Conservation (phyloP, 192 early-diverging fungal genomes). For the Entomortierella beljakovae region DNA sequence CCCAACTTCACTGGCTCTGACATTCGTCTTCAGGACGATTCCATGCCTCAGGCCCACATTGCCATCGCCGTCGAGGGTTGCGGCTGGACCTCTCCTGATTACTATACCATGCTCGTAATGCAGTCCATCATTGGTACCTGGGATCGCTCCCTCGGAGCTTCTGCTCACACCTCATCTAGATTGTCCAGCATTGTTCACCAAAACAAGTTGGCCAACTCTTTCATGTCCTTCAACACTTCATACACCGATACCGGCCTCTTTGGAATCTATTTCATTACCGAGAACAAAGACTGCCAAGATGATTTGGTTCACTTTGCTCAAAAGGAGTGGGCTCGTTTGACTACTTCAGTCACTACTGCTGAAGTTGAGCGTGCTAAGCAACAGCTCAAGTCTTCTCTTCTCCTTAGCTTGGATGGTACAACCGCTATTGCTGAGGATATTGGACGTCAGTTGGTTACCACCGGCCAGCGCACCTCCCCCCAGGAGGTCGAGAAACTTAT, state of each 20-base stretch:
- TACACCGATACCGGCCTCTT: slow-evolving; percentile 98
- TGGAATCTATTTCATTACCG: slow-evolving; percentile 93
- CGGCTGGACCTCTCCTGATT: slow-evolving; percentile 94
- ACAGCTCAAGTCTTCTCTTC: slow-evolving; percentile 95
- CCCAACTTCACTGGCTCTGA: too few species aligned
- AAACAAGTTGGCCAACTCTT: slow-evolving; percentile 93
- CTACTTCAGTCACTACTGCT: slow-evolving; percentile 83
- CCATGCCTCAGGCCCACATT: too few species aligned
- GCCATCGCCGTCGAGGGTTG: slow-evolving; percentile 98
- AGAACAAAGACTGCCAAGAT: slow-evolving; percentile 85
- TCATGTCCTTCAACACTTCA: slow-evolving; percentile 99
- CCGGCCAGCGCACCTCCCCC: slow-evolving; percentile 90
- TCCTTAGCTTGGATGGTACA: slow-evolving; percentile 93
- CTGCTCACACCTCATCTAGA: slow-evolving; percentile 86
- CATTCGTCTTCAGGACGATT: too few species aligned
- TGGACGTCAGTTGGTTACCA: slow-evolving; percentile 94
- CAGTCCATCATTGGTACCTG: slow-evolving; percentile 97
- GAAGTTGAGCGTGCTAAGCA: slow-evolving; percentile 99
- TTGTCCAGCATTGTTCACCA: slow-evolving; percentile 87
- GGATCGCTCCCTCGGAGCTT: slow-evolving; percentile 94
- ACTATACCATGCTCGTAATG: slow-evolving; percentile 95
- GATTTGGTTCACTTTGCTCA: slow-evolving; percentile 90
- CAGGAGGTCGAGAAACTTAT: slow-evolving; percentile 90
- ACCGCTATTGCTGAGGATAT: slow-evolving; percentile 98
- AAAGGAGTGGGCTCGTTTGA: slow-evolving; percentile 94